Evolutionary conservation across 805 yeast genomes (phyloP), one percentile per base, ranked within the genome.

Genomic region (Schwanniomyces vanrijiae): DNA sequence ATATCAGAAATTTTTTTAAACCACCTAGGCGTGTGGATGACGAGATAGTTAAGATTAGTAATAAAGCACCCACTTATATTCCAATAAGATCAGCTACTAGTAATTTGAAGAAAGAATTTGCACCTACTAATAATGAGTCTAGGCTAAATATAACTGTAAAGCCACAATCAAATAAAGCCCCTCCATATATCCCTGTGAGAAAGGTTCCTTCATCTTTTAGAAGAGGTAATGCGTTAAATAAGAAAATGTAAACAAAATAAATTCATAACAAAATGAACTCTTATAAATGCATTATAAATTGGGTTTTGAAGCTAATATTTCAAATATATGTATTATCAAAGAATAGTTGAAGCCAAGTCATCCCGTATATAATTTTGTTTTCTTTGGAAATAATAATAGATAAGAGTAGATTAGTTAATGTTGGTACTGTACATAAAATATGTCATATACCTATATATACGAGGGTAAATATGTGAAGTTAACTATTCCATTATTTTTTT

Each of bases 161-260:
- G 10, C 42, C 51, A 10, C 40, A 41, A 14, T 29, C 43, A 25
- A 56, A 56, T 19, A 51, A 40, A 45, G 74, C 75, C 0, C 75
- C 75, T 3, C 55, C 65, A 3, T 68, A 68, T 47, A 60, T 69
- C 10, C 72, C 72, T 2, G 51, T 52, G 31, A 51, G 71, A 41
- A 47, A 49, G 29, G 46, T 45, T n/a, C 51, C 51, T 26, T 25
- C 48, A 11, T 40, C 31, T 9, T 39, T 43, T 18, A 33, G 44
- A 19, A 34, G 43, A 40, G 40, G 47, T 28, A 43, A 39, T 13
- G 13, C 35, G 9, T 33, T 33, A 19, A 18, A 20, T n/a, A 43
- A 24, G 16, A 31, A 31, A 14, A 5, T 20, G 2, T 18, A 5
- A 5, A 14, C 19, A 3, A 31, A 18, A 24, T 24, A 20, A 19